Evolutionary conservation across 148 eudicot genomes (phyloP).

Genomic region (Diospyros lotus): DNA sequence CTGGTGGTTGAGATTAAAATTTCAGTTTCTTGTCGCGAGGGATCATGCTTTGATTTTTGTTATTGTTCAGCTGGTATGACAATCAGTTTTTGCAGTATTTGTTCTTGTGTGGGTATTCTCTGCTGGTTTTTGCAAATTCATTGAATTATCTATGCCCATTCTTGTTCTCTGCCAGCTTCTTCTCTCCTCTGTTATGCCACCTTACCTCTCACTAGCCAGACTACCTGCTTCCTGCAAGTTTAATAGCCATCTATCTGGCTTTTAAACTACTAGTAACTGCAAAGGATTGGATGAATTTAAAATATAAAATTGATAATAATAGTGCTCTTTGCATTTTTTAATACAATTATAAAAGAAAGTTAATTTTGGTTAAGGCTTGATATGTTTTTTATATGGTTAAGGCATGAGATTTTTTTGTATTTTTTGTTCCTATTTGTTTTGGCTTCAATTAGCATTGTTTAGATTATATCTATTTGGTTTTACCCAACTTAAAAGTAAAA

Average conservation of each 20-base stretch:
- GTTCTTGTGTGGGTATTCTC: neutral
- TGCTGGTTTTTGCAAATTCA: too few species aligned
- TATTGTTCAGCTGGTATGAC: conserved; percentile 84
- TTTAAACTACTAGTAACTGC: neutral
- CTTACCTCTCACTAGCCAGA: neutral
- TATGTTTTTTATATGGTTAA: too few species aligned
- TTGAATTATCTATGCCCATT: neutral
- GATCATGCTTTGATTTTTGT: conserved; percentile 88
- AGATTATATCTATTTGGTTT: too few species aligned
- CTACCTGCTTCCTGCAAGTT: neutral
- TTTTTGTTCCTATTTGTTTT: too few species aligned
- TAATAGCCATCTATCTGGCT: neutral
- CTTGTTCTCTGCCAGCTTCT: neutral
- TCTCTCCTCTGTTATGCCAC: neutral
- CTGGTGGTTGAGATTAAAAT: conserved; percentile 97
- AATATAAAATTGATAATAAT: too few species aligned
- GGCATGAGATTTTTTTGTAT: too few species aligned
- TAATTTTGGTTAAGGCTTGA: too few species aligned
- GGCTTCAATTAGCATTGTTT: too few species aligned
- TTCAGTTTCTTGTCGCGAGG: conserved; percentile 96
- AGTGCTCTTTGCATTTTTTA: too few species aligned
- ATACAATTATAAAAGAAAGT: too few species aligned
- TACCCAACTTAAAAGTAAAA: too few species aligned
- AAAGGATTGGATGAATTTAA: too few species aligned
- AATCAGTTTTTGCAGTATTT: neutral